Evolutionary conservation across 176 grass and related monocot genomes (phyloP), one percentile per base, ranked within the genome.

Genomic region (Microstegium vimineum): DNA sequence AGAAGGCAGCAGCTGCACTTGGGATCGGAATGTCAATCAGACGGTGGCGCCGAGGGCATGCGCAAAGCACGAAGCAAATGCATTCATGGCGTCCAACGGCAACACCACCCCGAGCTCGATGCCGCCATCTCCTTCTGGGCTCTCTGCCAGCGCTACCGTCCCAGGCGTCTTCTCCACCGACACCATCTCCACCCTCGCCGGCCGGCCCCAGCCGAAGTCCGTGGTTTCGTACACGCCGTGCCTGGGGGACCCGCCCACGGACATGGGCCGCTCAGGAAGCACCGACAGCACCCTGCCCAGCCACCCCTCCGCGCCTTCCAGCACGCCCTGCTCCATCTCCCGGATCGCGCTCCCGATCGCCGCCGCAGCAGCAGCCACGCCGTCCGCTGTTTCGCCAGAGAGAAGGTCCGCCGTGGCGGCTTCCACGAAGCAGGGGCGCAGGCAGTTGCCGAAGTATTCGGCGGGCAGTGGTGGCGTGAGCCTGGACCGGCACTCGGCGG

Each of bases 381-480:
- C 86, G 41, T 80, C 63, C 5, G 20, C 35, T 0, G 35, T 40
- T 1, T 62, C 11, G 5, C 73, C 59, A 2, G 42, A 17, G 32
- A 92, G 33, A 16, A 72, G 69, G 25, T 88, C 83, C 5, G 40
- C 68, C 0, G 64, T 38, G 15, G 43, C 54, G 30, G 66, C 79
- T 36, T 86, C 66, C 36, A 73, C 83, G 34, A 92, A 86, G 67
- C 74, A 89, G 14, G 74, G 74, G 15, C 74, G 35, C 26, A 86
- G 14, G 83, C 82, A 86, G 69, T 86, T 89, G 11, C 90, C 90
- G 31, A 89, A 89, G 83, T 89, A 92, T 41, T 73, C 71, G 4
- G 42, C 33, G 2, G 86, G 79, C 36, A 89, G 20, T 10, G 38
- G 61, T 36, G 90, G 79, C 12, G 33, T 7, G 22, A 92, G 52